Evolutionary conservation across 306 rosid genomes (phyloP), one percentile per base, ranked within the genome.

Genomic region (Trifolium fragiferum): DNA sequence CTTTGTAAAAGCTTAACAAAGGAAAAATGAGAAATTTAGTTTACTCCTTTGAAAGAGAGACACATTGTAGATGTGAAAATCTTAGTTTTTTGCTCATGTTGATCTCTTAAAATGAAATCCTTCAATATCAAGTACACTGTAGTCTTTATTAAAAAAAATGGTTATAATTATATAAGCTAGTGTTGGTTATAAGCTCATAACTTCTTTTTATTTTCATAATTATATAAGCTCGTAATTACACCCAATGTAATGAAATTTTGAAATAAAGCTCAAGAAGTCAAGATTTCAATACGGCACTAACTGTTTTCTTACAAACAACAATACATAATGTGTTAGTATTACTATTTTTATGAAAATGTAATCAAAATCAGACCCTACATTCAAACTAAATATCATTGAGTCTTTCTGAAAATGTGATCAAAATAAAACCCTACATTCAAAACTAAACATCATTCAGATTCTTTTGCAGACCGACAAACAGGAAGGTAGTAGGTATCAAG

Each of bases 401-500:
- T 69, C 57, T 32, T 66, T 75, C 55, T 53, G 66, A 74, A 46
- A 33, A 50, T n/a, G n/a, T n/a, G n/a, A n/a, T n/a, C n/a, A n/a
- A n/a, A n/a, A 60, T 61, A 75, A 30, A 30, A 38, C 30, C 64
- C 7, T 58, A 46, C 44, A 64, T 46, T 12, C 49, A 53, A 61
- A 53, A 47, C 13, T 72, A 21, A 73, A 27, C 55, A 76, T 86
- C 80, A 91, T 80, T 88, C 77, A 8, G 84, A 63, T 73, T 90
- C 90, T 47, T 82, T 82, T 12, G 69, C 14, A 66, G 87, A 79
- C 86, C 91, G 97, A 83, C 89, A 88, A 75, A 91, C 95, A 41
- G 98, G 98, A 73, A 94, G 97, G 83, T 87, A 86, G 81, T 94
- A 92, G 4, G 91, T 89, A 85, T 94, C 96, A 67, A 94, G 98